A percentile compares a stretch with the other conserved stretches of the same genome.
Conservation (phyloP, 73 alveolate genomes). For the Paramecium sonneborni region DNA sequence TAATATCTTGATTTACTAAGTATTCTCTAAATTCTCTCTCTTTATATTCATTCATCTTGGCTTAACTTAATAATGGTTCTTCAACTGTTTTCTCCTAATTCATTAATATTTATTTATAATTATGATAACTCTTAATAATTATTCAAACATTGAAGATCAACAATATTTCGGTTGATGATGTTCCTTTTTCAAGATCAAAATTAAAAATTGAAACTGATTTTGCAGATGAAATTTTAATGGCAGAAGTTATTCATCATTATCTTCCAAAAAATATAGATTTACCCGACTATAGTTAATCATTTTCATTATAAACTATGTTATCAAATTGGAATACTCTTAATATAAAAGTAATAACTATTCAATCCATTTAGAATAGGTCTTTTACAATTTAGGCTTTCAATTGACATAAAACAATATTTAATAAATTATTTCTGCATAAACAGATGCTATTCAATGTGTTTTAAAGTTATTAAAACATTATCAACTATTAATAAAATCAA, state of each 20-base stretch:
- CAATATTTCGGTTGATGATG: constrained; percentile 96
- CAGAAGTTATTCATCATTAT: constrained; percentile 82
- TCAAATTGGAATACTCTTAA: constrained; percentile 94
- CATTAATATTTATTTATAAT: neutral
- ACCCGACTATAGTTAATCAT: constrained; percentile 81
- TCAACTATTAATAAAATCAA: constrained; percentile 56
- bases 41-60: constrained; percentile 20
- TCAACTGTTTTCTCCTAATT: constrained; percentile 21
- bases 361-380: constrained; percentile 66
- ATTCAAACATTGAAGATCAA: constrained; percentile 81
- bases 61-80: neutral
- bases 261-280: constrained; percentile 85
- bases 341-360: constrained; percentile 64
- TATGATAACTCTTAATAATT: constrained; percentile 55
- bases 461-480: constrained; percentile 69
- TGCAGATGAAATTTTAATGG: constrained; percentile 90
- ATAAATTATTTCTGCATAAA: constrained; percentile 80
- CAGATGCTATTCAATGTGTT: constrained; percentile 90
- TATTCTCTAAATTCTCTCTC: constrained; percentile 47
- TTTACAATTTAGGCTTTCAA: constrained; percentile 92
- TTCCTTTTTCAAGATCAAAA: constrained; percentile 94
- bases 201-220: constrained; percentile 90
- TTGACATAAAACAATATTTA: constrained; percentile 84
- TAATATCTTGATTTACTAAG: neutral
- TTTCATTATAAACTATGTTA: constrained; percentile 75